Evolutionary conservation across 169 alveolate species (phyloP).

Genomic region (Babesia ovata): DNA sequence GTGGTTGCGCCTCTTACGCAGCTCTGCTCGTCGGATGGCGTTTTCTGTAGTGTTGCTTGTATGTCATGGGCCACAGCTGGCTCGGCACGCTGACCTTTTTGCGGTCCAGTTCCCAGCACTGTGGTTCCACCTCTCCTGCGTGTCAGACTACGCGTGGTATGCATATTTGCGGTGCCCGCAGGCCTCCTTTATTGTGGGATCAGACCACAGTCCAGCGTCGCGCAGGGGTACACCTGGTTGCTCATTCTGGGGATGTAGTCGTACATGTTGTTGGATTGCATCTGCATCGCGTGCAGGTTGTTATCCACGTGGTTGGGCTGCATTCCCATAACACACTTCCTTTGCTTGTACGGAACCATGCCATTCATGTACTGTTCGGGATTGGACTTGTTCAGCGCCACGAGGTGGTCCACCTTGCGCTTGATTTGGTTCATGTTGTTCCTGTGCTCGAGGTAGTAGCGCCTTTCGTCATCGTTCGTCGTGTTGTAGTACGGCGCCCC

Average conservation of each 20-base stretch:
- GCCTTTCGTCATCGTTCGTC: conserved; percentile 2
- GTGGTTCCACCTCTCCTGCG: too few species aligned
- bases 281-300: not conserved
- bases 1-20: not conserved
- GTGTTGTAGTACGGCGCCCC: not conserved
- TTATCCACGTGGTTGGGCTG: not conserved
- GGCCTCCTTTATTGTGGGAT: conserved; percentile 10
- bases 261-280: conserved; percentile 15
- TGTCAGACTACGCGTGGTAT: too few species aligned
- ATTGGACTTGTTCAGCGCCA: conserved; percentile 4
- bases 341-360: conserved; percentile 25
- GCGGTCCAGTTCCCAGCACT: too few species aligned
- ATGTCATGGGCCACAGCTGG: too few species aligned
- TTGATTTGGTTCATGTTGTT: conserved; percentile 17
- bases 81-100: too few species aligned
- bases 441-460: not conserved
- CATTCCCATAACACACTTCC: not conserved
- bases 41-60: too few species aligned
- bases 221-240: conserved; percentile 22
- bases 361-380: conserved; percentile 29
- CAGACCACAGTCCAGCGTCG: conserved; percentile 15
- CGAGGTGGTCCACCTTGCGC: conserved; percentile 21
- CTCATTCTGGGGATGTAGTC: conserved; percentile 23
- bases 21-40: not conserved
- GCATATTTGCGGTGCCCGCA: not conserved